Evolutionary conservation across 2,329 filamentous ascomycete species (phyloP), one percentile per base, ranked within the genome.

Genomic region (Graphilbum sp.): DNA sequence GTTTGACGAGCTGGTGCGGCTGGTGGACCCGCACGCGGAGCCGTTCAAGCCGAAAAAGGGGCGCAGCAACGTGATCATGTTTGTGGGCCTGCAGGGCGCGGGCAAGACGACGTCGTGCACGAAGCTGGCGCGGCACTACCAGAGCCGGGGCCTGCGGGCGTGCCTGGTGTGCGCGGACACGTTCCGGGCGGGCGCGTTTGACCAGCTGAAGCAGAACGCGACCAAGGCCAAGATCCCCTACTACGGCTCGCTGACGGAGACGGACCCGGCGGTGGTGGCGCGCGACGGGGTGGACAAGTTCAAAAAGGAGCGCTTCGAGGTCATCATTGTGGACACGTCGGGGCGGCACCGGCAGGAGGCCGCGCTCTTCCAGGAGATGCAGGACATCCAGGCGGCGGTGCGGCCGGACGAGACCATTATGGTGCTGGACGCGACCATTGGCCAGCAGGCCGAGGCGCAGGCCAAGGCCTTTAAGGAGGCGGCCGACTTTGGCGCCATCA

Each of bases 181-280:
- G 20, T 98, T 98, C 68, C 83, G 90, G 63, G 90, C 90, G 25
- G 90, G 90, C 66, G 90, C 90, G 32, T 98, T 98, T 50, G 90
- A 98, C 55, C 90, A 98, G 63, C 60, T 98, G 57, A 96, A 96
- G 64, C 90, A 98, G 62, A 98, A 98, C 56, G 90, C 90, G 2
- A 96, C 86, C 25, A 98, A 96, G 59, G 90, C 90, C 36, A 96
- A 96, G 64, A 96, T 98, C 37, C 90, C 90, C 10, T 98, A 98
- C 69, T 98, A 92, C 56, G 90, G 90, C 51, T 93, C 84, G 41
- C 67, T 98, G 46, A 98, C 88, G 3, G 86, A 98, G 62, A 95
- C 87, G 8, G 90, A 98, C 53, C 90, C 90, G 0, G 86, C 88
- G 0, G 78, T 86, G 6, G 90, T 98, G 16, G 88, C 90, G 0